Evolutionary conservation across 805 yeast genomes (phyloP).

Genomic region (Candida nonsorbophila): DNA sequence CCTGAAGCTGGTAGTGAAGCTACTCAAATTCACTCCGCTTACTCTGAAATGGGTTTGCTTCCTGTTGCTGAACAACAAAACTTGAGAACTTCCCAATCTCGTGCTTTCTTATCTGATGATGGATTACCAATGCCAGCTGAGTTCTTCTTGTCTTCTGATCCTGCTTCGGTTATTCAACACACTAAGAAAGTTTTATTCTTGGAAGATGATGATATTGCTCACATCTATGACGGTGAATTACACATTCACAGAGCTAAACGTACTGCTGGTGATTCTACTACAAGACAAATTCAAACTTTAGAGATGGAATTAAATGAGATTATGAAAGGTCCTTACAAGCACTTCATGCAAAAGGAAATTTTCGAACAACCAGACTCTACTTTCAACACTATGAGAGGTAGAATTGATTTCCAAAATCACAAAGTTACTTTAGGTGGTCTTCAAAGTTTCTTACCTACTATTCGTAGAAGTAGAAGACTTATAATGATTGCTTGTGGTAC

Average conservation of each 20-base stretch:
- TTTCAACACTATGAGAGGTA: slow-evolving; percentile 98
- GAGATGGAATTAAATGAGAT: slow-evolving; percentile 96
- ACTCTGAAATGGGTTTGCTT: slow-evolving; percentile 31
- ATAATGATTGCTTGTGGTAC: slow-evolving; percentile 99
- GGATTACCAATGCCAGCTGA: slow-evolving; percentile 92
- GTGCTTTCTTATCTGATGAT: slow-evolving; percentile 94
- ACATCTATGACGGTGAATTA: slow-evolving; percentile 94
- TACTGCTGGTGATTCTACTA: slow-evolving; percentile 77
- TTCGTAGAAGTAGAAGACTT: slow-evolving; percentile 90
- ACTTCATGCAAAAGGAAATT: slow-evolving; percentile 98
- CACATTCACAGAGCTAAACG: slow-evolving; percentile 96
- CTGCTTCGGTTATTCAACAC: slow-evolving; percentile 93
- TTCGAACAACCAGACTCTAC: slow-evolving; percentile 98
- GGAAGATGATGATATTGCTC: slow-evolving; percentile 98
- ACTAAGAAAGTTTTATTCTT: slow-evolving; percentile 94
- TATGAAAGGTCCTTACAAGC: slow-evolving; percentile 95
- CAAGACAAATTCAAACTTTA: slow-evolving; percentile 92
- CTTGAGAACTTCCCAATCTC: slow-evolving; percentile 85
- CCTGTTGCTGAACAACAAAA: slow-evolving; percentile 52
- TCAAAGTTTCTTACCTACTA: slow-evolving; percentile 74
- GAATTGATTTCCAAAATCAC: slow-evolving; percentile 83
- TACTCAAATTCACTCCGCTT: slow-evolving; percentile 10
- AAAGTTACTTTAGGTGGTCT: slow-evolving; percentile 86
- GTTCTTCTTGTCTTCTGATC: slow-evolving; percentile 94
- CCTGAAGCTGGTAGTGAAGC: slow-evolving; percentile 45